Percentiles rank a stretch among this genome's conserved stretches.
Evolutionary conservation across 2,329 filamentous ascomycete genomes (phyloP).

Genomic region (Alternaria sp.): DNA sequence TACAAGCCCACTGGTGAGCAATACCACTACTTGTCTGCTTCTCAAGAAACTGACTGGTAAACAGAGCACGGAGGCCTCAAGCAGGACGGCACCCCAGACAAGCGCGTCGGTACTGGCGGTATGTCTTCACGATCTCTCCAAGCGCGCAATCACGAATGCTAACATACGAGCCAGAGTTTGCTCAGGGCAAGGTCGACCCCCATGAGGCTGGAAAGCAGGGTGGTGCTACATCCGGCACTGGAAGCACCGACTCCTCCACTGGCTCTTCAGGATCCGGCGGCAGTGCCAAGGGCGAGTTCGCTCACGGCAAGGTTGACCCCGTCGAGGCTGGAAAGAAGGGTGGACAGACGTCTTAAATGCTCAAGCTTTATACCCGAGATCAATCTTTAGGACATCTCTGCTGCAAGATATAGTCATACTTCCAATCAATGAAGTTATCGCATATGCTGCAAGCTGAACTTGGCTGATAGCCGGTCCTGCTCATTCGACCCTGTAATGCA

Average conservation of each 20-base stretch:
- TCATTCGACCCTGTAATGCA: not conserved
- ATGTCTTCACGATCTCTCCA: not conserved
- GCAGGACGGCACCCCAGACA: constrained; percentile 26
- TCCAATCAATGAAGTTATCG: not conserved
- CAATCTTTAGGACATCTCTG: not conserved
- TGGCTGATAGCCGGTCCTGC: rapidly evolving
- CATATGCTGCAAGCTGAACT: not conserved
- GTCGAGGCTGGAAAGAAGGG: constrained; percentile 26
- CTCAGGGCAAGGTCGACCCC: constrained; percentile 26
- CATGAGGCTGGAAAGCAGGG: constrained; percentile 27
- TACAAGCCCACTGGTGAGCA: constrained; percentile 22
- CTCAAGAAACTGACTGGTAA: not conserved
- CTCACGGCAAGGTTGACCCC: constrained; percentile 9
- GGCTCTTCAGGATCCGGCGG: constrained; percentile 15
- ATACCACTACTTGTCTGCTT: not conserved
- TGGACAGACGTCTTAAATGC: constrained; percentile 13
- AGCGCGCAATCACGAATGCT: not conserved
- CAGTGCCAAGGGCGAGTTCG: constrained; percentile 10
- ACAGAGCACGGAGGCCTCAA: constrained; percentile 23
- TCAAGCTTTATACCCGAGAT: not conserved
- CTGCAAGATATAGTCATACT: not conserved
- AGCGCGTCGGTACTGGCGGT: constrained; percentile 25
- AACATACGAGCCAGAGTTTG: constrained; percentile 16
- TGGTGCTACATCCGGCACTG: constrained; percentile 18
- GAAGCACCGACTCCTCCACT: not conserved